Evolutionary conservation across 1,284 basidiomycete species (phyloP).

Genomic region (Farysia itapuensis): DNA sequence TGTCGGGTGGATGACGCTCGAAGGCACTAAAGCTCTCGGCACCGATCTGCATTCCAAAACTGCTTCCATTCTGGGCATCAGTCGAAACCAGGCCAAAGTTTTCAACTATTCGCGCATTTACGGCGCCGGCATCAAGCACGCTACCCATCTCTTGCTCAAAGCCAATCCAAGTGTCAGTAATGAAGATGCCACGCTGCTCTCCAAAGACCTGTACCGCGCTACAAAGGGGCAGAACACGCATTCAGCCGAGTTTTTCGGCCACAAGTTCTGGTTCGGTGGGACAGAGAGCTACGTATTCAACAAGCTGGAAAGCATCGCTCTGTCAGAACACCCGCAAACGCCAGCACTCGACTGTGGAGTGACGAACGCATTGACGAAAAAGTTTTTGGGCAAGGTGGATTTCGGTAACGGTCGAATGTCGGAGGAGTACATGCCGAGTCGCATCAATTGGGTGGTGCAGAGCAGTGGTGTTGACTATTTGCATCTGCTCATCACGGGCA

Average conservation of each 20-base stretch:
- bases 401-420: constrained; percentile 66
- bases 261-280: constrained; percentile 95
- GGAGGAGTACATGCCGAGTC: constrained; percentile 87
- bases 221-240: constrained; percentile 75
- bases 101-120: constrained; percentile 99
- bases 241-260: constrained; percentile 45
- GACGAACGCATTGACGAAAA: constrained; percentile 85
- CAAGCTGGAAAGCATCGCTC: constrained; percentile 92
- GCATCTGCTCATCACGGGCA: constrained; percentile 90
- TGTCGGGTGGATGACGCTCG: constrained; percentile 99
- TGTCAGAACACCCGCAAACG: constrained; percentile 82
- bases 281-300: constrained; percentile 99
- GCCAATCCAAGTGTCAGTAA: constrained; percentile 77
- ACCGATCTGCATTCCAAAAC: constrained; percentile 98
- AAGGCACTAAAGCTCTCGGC: constrained; percentile 93
- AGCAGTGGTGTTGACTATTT: constrained; percentile 98
- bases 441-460: constrained; percentile 99
- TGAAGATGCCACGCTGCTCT: constrained; percentile 77
- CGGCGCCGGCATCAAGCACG: constrained; percentile 93
- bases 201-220: constrained; percentile 82
- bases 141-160: constrained; percentile 83
- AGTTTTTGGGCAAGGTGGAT: constrained; percentile 69
- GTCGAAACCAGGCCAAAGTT: constrained; percentile 93
- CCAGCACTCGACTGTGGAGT: constrained; percentile 93
- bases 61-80: constrained; percentile 87